Conservation (phyloP, 1,284 basidiomycete species). For the Rugosomyces carneus region DNA sequence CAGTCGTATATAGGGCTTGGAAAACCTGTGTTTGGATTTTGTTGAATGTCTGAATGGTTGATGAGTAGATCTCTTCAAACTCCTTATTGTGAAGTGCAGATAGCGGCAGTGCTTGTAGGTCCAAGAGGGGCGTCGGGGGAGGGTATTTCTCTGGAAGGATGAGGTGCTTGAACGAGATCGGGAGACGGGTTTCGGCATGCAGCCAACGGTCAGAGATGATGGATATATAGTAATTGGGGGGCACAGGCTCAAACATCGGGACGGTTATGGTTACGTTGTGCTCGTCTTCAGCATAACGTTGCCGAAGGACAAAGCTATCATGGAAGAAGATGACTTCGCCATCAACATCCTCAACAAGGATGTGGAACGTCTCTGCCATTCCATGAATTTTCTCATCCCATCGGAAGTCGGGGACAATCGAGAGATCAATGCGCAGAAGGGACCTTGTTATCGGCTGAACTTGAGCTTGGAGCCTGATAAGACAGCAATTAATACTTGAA, state of each 20-base stretch:
- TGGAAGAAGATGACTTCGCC: slow-evolving; percentile 95
- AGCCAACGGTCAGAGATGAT: slow-evolving; percentile 95
- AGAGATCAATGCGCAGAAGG: slow-evolving; percentile 82
- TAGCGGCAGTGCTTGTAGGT: slow-evolving; percentile 87
- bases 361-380: slow-evolving; percentile 82
- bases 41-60: slow-evolving; percentile 82
- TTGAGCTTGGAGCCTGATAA: slow-evolving; percentile 77
- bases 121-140: slow-evolving; percentile 85
- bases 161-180: slow-evolving; percentile 97
- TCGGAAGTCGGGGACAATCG: slow-evolving; percentile 92
- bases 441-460: slow-evolving; percentile 92
- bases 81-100: slow-evolving; percentile 90
- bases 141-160: slow-evolving; percentile 98
- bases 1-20: slow-evolving; percentile 93
- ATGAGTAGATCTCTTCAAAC: slow-evolving; percentile 82
- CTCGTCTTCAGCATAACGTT: slow-evolving; percentile 89
- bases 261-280: slow-evolving; percentile 94
- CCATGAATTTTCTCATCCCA: slow-evolving; percentile 97
- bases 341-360: slow-evolving; percentile 95
- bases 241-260: slow-evolving; percentile 94
- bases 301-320: slow-evolving; percentile 87
- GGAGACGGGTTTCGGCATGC: slow-evolving; percentile 89
- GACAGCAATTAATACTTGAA: slow-evolving; percentile 9
- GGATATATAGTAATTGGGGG: slow-evolving; percentile 97
- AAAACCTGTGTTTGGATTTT: slow-evolving; percentile 99